Base-by-base conservation (phyloP, 2,329 filamentous ascomycete genomes). In the Aspergillus sp. region DNA sequence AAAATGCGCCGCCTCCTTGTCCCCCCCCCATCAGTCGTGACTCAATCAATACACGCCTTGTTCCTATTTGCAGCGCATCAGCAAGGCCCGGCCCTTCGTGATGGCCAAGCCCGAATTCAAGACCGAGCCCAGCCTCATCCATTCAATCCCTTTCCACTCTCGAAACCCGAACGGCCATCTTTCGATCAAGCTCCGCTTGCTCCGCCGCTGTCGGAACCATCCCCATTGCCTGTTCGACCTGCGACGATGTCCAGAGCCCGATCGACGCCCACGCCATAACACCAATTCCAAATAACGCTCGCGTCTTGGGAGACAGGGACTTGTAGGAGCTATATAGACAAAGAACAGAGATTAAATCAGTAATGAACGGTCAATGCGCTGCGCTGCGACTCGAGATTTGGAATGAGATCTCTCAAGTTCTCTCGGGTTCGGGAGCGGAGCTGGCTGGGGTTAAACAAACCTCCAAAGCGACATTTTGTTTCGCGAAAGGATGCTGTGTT, bases 181-280 rank as follows among this genome's bases (percentile, higher is more conserved):
- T 71, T 55, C 67, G 66, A 56, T 85, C 80, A 61, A 96, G 72
- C 12, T 83, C 83, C 58, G 86, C 84, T 71, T 85, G 87, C 69
- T 96, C 91, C 68, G 89, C 80, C 60, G 90, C 86, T 1, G 86
- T 88, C 1, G 92, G 85, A 39, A 83, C 86, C 72, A 91, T 83
- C 6, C 89, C 89, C 59, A 93, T 82, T 42, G 82, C 85, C 69
- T 89, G 83, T 75, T 93, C 92, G 15, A 88, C 85, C 56, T 81
- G 81, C 69, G 93, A 89, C 5, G 89, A 86, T 17, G 90, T 69
- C 69, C 88, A 87, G n/a, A 95, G 81, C 15, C 91, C 93, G 41
- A 85, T 77, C 41, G 80, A 77, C 13, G 90, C 91, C 85, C 91
- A 96, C 34, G 84, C 84, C 68, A 96, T 85, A 63, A 96, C 76